phyloP scores from a whole-genome alignment of 768 basidiomycete species.

The Lyophyllum atratum region DNA sequence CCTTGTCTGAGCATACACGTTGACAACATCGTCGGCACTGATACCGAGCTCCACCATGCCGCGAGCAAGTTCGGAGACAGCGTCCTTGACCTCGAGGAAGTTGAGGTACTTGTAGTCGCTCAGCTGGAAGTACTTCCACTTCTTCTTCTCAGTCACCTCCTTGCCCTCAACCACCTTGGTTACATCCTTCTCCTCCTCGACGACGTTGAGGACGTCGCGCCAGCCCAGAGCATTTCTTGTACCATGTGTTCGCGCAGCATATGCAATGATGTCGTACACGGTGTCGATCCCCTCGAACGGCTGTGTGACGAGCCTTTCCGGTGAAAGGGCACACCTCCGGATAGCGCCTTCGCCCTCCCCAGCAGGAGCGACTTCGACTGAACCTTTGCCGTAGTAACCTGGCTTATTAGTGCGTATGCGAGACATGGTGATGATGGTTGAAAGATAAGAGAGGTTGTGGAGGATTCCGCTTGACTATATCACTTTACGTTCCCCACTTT shows the following conservation, averaged over 20 bases:
- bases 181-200: slow-evolving; percentile 90
- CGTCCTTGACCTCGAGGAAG: slow-evolving; percentile 70
- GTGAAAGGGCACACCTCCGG: slow-evolving; percentile 57
- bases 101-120: slow-evolving; percentile 84
- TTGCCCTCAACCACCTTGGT: slow-evolving; percentile 83
- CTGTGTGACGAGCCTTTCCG: slow-evolving; percentile 59
- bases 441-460: neutral
- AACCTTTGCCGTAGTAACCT: slow-evolving; percentile 60
- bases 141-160: slow-evolving; percentile 85
- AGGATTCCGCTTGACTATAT: neutral
- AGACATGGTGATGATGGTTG: slow-evolving; percentile 24
- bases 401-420: slow-evolving; percentile 40
- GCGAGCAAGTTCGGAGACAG: slow-evolving; percentile 64
- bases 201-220: slow-evolving; percentile 67
- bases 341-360: slow-evolving; percentile 51
- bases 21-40: slow-evolving; percentile 74
- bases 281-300: slow-evolving; percentile 81
- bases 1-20: slow-evolving; percentile 90
- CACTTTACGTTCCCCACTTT: slow-evolving; percentile 7
- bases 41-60: slow-evolving; percentile 76
- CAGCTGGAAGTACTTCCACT: slow-evolving; percentile 94
- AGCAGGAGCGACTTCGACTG: slow-evolving; percentile 56
- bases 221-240: slow-evolving; percentile 76
- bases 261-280: slow-evolving; percentile 75
- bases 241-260: slow-evolving; percentile 76